Evolutionary conservation across 2,329 filamentous ascomycete species (phyloP).

Genomic region (Penicillium sp.): DNA sequence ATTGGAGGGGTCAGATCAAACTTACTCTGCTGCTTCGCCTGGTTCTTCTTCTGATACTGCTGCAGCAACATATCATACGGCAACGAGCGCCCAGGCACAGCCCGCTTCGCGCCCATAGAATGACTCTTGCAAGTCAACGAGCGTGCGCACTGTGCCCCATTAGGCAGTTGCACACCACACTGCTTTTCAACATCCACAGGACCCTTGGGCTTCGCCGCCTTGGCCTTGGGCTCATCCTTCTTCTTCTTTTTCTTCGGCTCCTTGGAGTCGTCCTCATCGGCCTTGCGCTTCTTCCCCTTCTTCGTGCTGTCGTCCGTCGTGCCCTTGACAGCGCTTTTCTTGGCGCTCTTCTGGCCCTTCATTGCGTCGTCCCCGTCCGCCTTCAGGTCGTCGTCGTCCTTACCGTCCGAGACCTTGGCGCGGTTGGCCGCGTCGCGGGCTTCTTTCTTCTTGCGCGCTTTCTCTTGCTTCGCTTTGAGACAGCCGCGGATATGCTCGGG

Average conservation of each 20-base stretch:
- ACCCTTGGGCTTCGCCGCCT: constrained; percentile 81
- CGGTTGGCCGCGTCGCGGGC: constrained; percentile 70
- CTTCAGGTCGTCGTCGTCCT: constrained; percentile 46
- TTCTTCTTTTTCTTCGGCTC: constrained; percentile 89
- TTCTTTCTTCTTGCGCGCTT: constrained; percentile 75
- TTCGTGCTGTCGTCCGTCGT: constrained; percentile 59
- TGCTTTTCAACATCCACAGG: constrained; percentile 93
- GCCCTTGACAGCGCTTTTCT: constrained; percentile 57
- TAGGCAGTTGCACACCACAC: constrained; percentile 83
- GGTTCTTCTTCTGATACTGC: constrained; percentile 95
- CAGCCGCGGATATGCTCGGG: constrained; percentile 82
- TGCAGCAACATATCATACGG: constrained; percentile 91
- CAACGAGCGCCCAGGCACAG: constrained; percentile 80
- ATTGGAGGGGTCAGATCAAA: constrained; percentile 23
- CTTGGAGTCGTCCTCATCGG: constrained; percentile 71
- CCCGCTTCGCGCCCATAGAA: constrained; percentile 90
- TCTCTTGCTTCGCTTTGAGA: constrained; percentile 79
- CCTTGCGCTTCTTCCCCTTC: constrained; percentile 77
- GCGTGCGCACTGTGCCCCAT: constrained; percentile 82
- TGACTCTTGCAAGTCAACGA: constrained; percentile 94
- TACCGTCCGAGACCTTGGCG: constrained; percentile 54
- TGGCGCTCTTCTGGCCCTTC: constrained; percentile 64
- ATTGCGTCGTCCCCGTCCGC: constrained; percentile 48
- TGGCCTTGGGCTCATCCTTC: constrained; percentile 86
- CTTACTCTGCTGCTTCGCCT: constrained; percentile 94